Evolutionary conservation across 1,284 basidiomycete species (phyloP).

Genomic region (Leccinum fallax): DNA sequence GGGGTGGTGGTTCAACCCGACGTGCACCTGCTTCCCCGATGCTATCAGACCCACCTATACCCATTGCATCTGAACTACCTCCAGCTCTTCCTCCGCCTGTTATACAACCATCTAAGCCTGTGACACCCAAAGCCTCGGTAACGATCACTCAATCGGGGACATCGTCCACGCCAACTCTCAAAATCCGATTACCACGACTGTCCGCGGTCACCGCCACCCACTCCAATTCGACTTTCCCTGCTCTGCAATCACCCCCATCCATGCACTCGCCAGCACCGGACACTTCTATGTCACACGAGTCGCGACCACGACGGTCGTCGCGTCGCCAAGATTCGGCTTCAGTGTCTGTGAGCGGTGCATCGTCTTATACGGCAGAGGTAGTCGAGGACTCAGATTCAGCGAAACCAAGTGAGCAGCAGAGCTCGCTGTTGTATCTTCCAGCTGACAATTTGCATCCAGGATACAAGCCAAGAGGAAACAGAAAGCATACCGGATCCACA

Average conservation of each 20-base stretch:
- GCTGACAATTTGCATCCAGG: conserved; percentile 17
- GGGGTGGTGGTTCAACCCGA: conserved; percentile 14
- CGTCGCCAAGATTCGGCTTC: conserved; percentile 36
- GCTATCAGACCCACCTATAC: conserved; percentile 20
- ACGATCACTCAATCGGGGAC: conserved; percentile 38
- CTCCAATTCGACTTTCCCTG: conserved; percentile 20
- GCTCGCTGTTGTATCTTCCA: not conserved
- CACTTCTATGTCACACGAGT: conserved; percentile 22
- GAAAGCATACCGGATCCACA: conserved; percentile 25
- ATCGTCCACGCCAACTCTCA: conserved; percentile 37
- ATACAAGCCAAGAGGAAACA: conserved; percentile 30
- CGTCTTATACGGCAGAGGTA: conserved; percentile 34
- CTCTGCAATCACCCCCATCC: conserved; percentile 27
- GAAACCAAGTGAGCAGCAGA: conserved; percentile 32
- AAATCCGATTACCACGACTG: conserved; percentile 36
- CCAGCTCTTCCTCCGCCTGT: conserved; percentile 11
- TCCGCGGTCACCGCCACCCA: conserved; percentile 34
- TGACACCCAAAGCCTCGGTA: conserved; percentile 37
- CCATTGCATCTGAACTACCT: conserved; percentile 16
- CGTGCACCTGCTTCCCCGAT: conserved; percentile 17
- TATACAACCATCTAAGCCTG: conserved; percentile 26
- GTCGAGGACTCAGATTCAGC: conserved; percentile 29
- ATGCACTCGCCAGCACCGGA: conserved; percentile 30
- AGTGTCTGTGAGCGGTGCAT: conserved; percentile 35
- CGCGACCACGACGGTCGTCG: conserved; percentile 31